Base-by-base conservation (phyloP, 1,284 basidiomycete genomes). In the Ustilago bromivora region DNA sequence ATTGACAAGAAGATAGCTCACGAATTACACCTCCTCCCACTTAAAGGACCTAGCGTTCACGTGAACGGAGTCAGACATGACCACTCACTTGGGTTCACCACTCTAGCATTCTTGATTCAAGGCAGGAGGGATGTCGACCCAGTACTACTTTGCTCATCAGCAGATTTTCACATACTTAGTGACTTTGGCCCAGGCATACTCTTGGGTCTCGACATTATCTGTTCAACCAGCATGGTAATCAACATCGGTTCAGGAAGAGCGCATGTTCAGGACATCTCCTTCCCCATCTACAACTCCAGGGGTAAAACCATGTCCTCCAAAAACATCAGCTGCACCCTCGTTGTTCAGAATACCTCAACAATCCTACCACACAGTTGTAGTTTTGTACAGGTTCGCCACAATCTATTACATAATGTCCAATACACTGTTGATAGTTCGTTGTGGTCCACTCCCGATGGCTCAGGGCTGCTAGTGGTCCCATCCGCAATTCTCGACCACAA, bases 281-380 rank as follows among this genome's bases (percentile, higher is more conserved):
- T 54, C n/a, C 52, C 52, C 31, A 28, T 54, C 52, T 54, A 15
- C 34, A 31, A 54, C 52, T 35, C 52, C 13, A 12, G 4, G 17
- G 52, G 52, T 11, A 35, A 19, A 15, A 6, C 52, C 6, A 4
- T 54, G 32, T 15, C 52, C 10, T 15, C 52, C 32, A 54, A 54
- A 34, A 34, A 15, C 32, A 13, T 54, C 31, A 54, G 19, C 52
- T 6, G 19, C 2, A 32, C 52, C 11, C 11, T 52, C 6, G 52
- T 54, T 7, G 32, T 31, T 4, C 34, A 2, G 52, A 10, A 8
- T 31, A 36, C 11, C 52, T 35, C 52, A 15, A 36, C 19, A 8
- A 54, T 54, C 31, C 32, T 34, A 36, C 12, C 52, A 35, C 34
- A 36, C 11, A 2, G 12, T 31, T 35, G 38, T 31, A n/a, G 32